Evolutionary conservation across 169 alveolate species (phyloP).

Genomic region (Plasmodium ovale): DNA sequence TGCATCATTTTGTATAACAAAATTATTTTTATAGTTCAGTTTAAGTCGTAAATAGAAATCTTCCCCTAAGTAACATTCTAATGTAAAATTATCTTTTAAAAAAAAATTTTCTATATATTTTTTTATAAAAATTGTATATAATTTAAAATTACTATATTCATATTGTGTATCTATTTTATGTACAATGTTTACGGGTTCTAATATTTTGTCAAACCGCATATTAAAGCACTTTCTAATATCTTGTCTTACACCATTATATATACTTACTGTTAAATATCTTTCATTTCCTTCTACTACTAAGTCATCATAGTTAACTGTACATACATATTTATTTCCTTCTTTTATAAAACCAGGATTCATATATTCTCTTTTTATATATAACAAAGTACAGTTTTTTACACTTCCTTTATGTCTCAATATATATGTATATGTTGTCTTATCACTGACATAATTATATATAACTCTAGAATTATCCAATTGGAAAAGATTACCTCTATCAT

Average conservation of each 20-base stretch:
- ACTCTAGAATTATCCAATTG: conserved; percentile 1
- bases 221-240: conserved; percentile 42
- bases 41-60: conserved; percentile 3
- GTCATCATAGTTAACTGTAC: conserved; percentile 38
- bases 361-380: conserved; percentile 35
- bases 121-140: conserved; percentile 22
- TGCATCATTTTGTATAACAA: conserved; percentile 12
- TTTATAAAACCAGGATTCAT: conserved; percentile 56
- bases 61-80: conserved; percentile 54
- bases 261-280: conserved; percentile 21
- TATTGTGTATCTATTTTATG: conserved; percentile 14
- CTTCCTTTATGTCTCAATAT: conserved; percentile 14
- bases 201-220: neutral
- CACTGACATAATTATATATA: conserved; percentile 25
- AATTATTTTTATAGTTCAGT: conserved; percentile 25
- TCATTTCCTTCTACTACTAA: conserved; percentile 26
- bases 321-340: neutral
- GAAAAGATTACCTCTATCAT: conserved; percentile 14
- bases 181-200: conserved; percentile 50
- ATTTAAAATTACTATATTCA: conserved; percentile 19
- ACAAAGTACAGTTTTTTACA: conserved; percentile 25
- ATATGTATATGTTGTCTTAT: conserved; percentile 12
- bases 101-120: conserved; percentile 40
- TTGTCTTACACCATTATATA: conserved; percentile 18
- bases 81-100: conserved; percentile 1